Conservation (phyloP, 345 rosid species). For the Camelina neglecta region DNA sequence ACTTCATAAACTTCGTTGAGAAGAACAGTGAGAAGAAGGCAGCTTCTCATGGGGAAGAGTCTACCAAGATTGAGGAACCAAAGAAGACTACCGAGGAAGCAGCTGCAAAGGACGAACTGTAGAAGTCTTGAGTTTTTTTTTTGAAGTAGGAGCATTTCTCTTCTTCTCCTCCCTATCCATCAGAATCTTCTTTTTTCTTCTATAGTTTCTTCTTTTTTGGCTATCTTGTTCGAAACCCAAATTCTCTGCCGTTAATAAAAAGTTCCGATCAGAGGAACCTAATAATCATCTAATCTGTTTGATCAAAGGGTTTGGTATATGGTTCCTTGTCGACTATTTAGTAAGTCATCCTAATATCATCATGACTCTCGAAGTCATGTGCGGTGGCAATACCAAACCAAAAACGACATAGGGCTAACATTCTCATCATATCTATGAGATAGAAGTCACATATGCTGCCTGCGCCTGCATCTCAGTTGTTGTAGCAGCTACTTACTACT, state of each 20-base stretch:
- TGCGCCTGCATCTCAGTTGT: no score
- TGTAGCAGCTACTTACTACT: no score
- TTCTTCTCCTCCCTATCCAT: conserved; percentile 6
- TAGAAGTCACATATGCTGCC: background rate
- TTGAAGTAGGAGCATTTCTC: conserved; percentile 28
- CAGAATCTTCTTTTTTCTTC: background rate
- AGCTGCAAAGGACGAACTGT: conserved; percentile 71
- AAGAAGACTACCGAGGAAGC: conserved; percentile 26
- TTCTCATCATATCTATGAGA: background rate
- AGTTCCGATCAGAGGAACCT: background rate
- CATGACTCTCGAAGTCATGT: no score
- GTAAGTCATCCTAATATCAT: background rate
- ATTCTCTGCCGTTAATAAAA: conserved; percentile 5
- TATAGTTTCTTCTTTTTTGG: background rate
- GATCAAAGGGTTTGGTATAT: background rate
- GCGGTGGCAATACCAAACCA: no score
- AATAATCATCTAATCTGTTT: conserved; percentile 23
- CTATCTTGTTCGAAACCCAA: background rate
- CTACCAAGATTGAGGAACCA: conserved; percentile 33
- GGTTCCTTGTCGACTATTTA: background rate
- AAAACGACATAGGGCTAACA: no score
- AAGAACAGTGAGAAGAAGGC: conserved; percentile 65
- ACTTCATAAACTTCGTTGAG: conserved; percentile 77
- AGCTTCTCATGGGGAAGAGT: conserved; percentile 38
- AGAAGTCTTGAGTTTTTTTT: conserved; percentile 3